Evolutionary conservation across 805 yeast species (phyloP).

Genomic region (Kluyveromyces lactis): DNA sequence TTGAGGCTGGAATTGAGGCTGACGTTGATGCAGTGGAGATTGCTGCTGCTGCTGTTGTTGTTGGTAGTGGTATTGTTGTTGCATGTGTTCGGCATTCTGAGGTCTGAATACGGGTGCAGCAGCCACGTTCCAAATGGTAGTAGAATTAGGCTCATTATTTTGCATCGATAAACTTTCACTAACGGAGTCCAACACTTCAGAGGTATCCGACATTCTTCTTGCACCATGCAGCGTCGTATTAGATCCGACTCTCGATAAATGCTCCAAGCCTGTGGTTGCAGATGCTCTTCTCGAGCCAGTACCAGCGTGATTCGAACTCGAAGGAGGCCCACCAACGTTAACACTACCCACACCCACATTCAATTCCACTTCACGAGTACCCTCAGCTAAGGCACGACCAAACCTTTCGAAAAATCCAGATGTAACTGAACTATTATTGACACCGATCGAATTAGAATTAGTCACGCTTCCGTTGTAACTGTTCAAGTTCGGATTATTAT

Average conservation of each 20-base stretch:
- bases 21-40: too few species aligned
- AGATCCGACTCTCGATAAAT: constrained; percentile 5
- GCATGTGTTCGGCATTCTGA: constrained; percentile 2
- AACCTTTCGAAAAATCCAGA: constrained; percentile 27
- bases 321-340: not conserved
- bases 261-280: constrained; percentile 4
- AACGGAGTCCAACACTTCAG: constrained; percentile 10
- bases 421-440: constrained; percentile 4
- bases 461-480: not conserved
- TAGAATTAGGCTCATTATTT: constrained; percentile 3
- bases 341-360: constrained; percentile 3
- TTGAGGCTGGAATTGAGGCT: too few species aligned
- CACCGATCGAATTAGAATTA: not conserved
- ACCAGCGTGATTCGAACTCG: not conserved
- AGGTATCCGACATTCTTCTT: constrained; percentile 8
- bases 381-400: constrained; percentile 29
- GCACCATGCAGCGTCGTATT: constrained; percentile 5
- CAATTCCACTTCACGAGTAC: constrained; percentile 26
- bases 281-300: constrained; percentile 1
- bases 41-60: not conserved
- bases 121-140: constrained; percentile 24
- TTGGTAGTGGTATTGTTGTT: not conserved
- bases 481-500: not conserved
- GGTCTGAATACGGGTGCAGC: constrained; percentile 23
- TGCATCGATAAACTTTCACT: constrained; percentile 9